Percentiles rank a stretch among this genome's conserved stretches.
Evolutionary conservation across 2,329 filamentous ascomycete species (phyloP).

Genomic region (Alternaria gaisen): DNA sequence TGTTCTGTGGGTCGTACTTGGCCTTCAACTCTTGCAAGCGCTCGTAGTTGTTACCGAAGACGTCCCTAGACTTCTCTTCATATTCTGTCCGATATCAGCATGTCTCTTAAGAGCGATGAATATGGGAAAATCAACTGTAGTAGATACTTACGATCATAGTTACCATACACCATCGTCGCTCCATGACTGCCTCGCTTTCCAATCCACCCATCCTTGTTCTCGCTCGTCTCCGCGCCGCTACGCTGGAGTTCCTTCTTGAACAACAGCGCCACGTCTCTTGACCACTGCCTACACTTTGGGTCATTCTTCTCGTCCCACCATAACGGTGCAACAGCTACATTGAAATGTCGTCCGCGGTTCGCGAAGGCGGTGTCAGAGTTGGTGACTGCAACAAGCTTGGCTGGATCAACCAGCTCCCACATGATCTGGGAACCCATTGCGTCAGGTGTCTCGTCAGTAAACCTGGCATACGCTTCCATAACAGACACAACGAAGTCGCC

Average conservation of each 20-base stretch:
- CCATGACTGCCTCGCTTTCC: constrained; percentile 15
- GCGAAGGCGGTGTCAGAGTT: constrained; percentile 16
- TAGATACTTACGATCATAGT: constrained; percentile 15
- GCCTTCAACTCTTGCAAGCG: constrained; percentile 16
- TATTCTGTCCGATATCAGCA: constrained; percentile 10
- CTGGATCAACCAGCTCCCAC: constrained; percentile 16
- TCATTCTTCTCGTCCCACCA: constrained; percentile 15
- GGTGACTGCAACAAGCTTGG: constrained; percentile 11
- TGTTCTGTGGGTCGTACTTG: constrained; percentile 14
- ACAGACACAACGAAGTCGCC: constrained; percentile 8
- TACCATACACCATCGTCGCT: constrained; percentile 17
- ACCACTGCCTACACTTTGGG: constrained; percentile 13
- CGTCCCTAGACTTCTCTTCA: constrained; percentile 16
- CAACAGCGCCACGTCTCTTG: constrained; percentile 12
- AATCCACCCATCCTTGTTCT: constrained; percentile 13
- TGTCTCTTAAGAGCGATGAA: not conserved
- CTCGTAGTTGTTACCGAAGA: constrained; percentile 15
- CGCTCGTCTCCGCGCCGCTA: constrained; percentile 8
- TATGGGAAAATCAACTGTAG: too few relatives aligned
- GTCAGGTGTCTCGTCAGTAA: constrained; percentile 7
- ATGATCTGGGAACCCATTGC: constrained; percentile 11
- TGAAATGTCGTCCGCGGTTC: constrained; percentile 17
- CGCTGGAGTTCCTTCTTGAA: constrained; percentile 14
- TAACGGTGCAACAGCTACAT: constrained; percentile 8
- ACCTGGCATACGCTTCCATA: constrained; percentile 7